A percentile compares a stretch with the other conserved stretches of the same genome.
phyloP scores from a whole-genome alignment of 2,329 filamentous ascomycete genomes.

The Aspergillus pseudoterreus region DNA sequence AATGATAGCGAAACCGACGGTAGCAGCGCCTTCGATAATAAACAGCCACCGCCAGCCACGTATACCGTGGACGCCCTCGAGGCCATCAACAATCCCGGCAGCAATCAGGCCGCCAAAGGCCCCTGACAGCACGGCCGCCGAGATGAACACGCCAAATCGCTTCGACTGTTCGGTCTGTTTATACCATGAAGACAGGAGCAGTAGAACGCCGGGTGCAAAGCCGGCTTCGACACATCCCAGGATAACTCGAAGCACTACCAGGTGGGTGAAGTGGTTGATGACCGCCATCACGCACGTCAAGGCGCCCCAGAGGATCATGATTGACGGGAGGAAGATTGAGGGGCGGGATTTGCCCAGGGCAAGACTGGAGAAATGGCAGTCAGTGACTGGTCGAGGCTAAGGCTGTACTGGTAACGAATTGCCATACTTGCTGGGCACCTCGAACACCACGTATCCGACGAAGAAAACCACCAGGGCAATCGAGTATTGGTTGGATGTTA shows the following conservation, averaged over 20 bases:
- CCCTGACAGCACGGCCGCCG: slow-evolving; percentile 55
- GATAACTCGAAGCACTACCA: slow-evolving; percentile 42
- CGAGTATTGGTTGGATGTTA: slow-evolving; percentile 45
- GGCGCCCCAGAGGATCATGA: slow-evolving; percentile 54
- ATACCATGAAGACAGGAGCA: slow-evolving; percentile 57
- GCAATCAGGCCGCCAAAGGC: slow-evolving; percentile 52
- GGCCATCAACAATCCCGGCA: slow-evolving; percentile 46
- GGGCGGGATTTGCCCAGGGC: slow-evolving; percentile 49
- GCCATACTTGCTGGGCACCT: slow-evolving; percentile 38
- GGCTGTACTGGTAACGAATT: neutral
- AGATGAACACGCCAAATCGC: slow-evolving; percentile 56
- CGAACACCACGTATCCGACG: slow-evolving; percentile 51
- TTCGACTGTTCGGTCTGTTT: slow-evolving; percentile 56
- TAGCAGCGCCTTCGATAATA: slow-evolving; percentile 34
- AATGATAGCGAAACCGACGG: neutral
- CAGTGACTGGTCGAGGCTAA: neutral
- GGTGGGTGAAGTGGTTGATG: slow-evolving; percentile 45
- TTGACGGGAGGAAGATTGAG: slow-evolving; percentile 48
- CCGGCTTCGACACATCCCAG: slow-evolving; percentile 21
- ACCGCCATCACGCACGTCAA: slow-evolving; percentile 51
- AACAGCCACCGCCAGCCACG: slow-evolving; percentile 54
- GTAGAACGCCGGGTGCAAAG: slow-evolving; percentile 22
- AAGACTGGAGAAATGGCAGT: slow-evolving; percentile 23
- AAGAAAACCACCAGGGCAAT: slow-evolving; percentile 54
- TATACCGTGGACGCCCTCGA: slow-evolving; percentile 46